phyloP scores from a whole-genome alignment of 805 yeast genomes.

The Citeromyces matritensis region DNA sequence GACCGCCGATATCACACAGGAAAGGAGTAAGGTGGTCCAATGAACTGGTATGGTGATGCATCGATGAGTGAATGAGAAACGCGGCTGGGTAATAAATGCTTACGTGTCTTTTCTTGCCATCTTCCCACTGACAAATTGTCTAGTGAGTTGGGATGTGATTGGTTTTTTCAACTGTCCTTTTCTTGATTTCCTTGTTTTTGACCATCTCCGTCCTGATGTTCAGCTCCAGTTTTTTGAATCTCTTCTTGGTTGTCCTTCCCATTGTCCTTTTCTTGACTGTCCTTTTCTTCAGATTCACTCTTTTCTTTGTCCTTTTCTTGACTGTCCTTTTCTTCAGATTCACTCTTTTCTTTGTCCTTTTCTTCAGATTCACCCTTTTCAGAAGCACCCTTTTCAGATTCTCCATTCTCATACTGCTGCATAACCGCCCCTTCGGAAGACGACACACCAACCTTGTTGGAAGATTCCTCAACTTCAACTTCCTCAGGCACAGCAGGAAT shows the following conservation, averaged over 20 bases:
- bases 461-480: slow-evolving; percentile 2
- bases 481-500: neutral
- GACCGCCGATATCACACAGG: slow-evolving; percentile 4
- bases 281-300: neutral
- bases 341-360: neutral
- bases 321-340: neutral
- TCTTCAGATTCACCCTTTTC: neutral
- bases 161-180: too few species aligned
- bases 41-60: slow-evolving; percentile 5
- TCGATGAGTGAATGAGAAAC: neutral
- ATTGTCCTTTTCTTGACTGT: neutral
- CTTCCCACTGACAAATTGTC: too few species aligned
- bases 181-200: too few species aligned
- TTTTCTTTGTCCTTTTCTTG: neutral
- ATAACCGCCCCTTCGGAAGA: too few species aligned
- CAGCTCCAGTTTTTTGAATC: too few species aligned
- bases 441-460: neutral
- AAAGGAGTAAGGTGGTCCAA: slow-evolving; percentile 1
- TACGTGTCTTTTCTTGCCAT: too few species aligned
- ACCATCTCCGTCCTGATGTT: too few species aligned
- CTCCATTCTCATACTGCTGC: slow-evolving; percentile 1
- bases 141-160: too few species aligned
- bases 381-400: neutral
- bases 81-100: too few species aligned
- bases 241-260: too few species aligned